A percentile compares a stretch with the other conserved stretches of the same genome.
Conservation (phyloP, 805 yeast species). For the Schwanniomyces occidentalis region DNA sequence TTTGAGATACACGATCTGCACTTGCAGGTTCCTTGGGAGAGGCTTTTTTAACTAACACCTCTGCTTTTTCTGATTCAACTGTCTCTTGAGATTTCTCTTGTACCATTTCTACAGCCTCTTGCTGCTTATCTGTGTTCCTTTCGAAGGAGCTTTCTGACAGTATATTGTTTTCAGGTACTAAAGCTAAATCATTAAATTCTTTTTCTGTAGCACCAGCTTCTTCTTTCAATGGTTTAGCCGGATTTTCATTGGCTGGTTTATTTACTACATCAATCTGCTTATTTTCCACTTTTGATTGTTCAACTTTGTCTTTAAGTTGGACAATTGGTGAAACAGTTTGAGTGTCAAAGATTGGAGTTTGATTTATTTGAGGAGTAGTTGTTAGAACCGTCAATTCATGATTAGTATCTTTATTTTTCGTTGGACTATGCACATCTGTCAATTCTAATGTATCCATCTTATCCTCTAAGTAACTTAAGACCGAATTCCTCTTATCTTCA, state of each 20-base stretch:
- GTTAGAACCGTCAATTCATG: not conserved
- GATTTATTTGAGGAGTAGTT: constrained; percentile 31
- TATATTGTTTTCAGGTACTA: no score
- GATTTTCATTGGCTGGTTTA: constrained; percentile 6
- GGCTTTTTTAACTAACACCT: no score
- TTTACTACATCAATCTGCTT: constrained; percentile 5
- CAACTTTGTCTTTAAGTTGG: constrained; percentile 3
- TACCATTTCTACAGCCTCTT: no score
- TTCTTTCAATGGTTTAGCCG: constrained; percentile 8
- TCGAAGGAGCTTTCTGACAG: no score
- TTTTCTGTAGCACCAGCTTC: no score
- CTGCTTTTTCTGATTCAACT: no score
- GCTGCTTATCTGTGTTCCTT: no score
- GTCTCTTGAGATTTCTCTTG: no score
- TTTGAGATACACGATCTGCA: no score
- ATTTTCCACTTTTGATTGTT: not conserved
- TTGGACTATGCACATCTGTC: constrained; percentile 30
- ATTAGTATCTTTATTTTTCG: constrained; percentile 7
- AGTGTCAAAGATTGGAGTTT: constrained; percentile 28
- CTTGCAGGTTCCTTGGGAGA: no score
- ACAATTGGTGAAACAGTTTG: constrained; percentile 13
- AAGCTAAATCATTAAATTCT: no score
- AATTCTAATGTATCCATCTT: constrained; percentile 43
- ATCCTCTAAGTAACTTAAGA: constrained; percentile 44
- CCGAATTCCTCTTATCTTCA: constrained; percentile 38